Base-by-base conservation (phyloP, 441 rosid genomes). In the Aquilaria agallochum region DNA sequence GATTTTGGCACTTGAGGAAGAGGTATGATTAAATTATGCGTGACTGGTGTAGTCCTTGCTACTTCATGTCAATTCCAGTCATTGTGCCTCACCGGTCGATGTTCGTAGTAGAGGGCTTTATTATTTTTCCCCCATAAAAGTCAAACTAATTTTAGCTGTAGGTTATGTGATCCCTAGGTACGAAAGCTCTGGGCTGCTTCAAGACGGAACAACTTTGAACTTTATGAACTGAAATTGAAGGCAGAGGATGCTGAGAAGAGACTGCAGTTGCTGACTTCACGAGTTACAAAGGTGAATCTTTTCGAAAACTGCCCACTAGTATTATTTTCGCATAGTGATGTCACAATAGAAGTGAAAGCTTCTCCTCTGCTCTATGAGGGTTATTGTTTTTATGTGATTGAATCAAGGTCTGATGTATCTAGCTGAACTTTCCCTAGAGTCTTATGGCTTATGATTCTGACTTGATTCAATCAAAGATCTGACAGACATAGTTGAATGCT, bases 191-290 rank as follows among this genome's bases (percentile, higher is more conserved):
- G 97, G 96, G 82, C 83, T 67, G 74, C 70, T 76, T 81, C 73
- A 56, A 82, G 96, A 76, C 81, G 72, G 76, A 80, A 70, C 84
- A 90, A 93, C 68, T 93, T 90, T 71, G 90, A 87, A 66, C 68
- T 87, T 69, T 85, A 93, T 69, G 82, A 82, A 67, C 65, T 85
- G 58, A 69, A 82, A 69, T 77, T 78, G 11, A 80, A 74, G 70
- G 96, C 75, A 1, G 68, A 65, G 70, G 86, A 81, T 11, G 80
- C 84, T n/a, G 85, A 83, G 57, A 78, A 63, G 44, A 67, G 77
- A 71, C 58, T 82, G 62, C 70, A 75, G 60, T 72, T 56, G 20
- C 64, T 62, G 9, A 79, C 73, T 69, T 78, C 76, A 62, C 68
- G 66, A 72, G 95, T 81, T 62, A 73, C 85, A 68, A 80, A 83